Conservation (phyloP, 2,329 filamentous ascomycete genomes). For the Didymella exigua region DNA sequence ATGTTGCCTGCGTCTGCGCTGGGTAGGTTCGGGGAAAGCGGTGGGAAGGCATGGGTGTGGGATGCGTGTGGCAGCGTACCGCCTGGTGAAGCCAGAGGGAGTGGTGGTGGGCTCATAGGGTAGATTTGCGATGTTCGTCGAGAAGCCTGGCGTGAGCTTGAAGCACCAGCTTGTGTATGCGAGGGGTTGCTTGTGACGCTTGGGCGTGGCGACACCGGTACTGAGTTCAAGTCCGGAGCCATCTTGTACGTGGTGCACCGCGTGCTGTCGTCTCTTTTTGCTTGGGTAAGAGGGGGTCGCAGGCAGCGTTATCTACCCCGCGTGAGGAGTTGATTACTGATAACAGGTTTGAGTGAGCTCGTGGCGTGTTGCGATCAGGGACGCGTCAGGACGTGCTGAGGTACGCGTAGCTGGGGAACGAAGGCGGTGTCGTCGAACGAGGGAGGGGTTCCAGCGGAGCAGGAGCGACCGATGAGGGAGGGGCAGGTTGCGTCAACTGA, state of each 20-base stretch:
- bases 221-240: slow-evolving; percentile 57
- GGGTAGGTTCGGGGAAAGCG: slow-evolving; percentile 43
- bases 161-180: slow-evolving; percentile 32
- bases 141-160: slow-evolving; percentile 33
- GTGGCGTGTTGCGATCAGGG: slow-evolving; percentile 1
- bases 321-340: slow-evolving; percentile 2
- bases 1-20: slow-evolving; percentile 55
- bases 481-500: slow-evolving; percentile 25
- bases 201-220: slow-evolving; percentile 47
- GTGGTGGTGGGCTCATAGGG: slow-evolving; percentile 54
- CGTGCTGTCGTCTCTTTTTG: neutral
- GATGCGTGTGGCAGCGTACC: slow-evolving; percentile 31
- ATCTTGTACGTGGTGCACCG: slow-evolving; percentile 40
- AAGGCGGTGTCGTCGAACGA: slow-evolving; percentile 9
- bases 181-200: slow-evolving; percentile 25
- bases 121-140: slow-evolving; percentile 50
- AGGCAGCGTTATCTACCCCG: slow-evolving; percentile 10
- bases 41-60: slow-evolving; percentile 43
- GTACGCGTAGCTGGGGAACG: slow-evolving; percentile 10
- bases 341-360: slow-evolving; percentile 5
- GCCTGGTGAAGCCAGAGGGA: slow-evolving; percentile 49
- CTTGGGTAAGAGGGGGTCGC: neutral
- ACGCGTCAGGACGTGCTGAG: slow-evolving; percentile 13
- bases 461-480: slow-evolving; percentile 28
- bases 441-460: slow-evolving; percentile 12